A percentile compares a stretch with the other conserved stretches of the same genome.
phyloP scores from a whole-genome alignment of 2,329 filamentous ascomycete genomes.

The Aspergillus fijiensis region DNA sequence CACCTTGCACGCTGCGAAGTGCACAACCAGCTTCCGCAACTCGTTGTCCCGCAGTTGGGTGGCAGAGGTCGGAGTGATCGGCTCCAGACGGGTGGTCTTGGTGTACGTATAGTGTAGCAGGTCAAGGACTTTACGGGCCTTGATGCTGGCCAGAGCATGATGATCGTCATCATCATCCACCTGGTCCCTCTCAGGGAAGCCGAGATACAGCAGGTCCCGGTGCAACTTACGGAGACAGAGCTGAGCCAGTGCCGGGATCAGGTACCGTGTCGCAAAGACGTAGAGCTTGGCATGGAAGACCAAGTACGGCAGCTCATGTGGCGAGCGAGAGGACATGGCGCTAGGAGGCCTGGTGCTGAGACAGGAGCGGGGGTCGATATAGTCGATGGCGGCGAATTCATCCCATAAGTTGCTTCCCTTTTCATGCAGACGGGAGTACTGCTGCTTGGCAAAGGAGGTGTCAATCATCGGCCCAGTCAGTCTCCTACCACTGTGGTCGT shows the following conservation, averaged over 20 bases:
- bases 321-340: conserved; percentile 11
- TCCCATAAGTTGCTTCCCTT: conserved; percentile 40
- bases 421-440: conserved; percentile 29
- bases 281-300: conserved; percentile 47
- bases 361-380: conserved; percentile 28
- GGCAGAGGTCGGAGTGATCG: conserved; percentile 36
- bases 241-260: conserved; percentile 42
- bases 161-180: conserved; percentile 23
- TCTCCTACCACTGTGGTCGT: conserved; percentile 5
- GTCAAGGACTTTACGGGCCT: conserved; percentile 38
- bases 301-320: conserved; percentile 37
- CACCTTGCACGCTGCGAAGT: conserved; percentile 44
- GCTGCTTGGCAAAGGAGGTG: conserved; percentile 39
- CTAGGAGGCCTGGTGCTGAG: conserved; percentile 11
- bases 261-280: conserved; percentile 44
- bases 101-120: conserved; percentile 42
- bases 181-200: conserved; percentile 22
- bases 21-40: conserved; percentile 40
- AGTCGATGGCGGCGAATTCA: conserved; percentile 39
- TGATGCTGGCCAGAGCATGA: conserved; percentile 26
- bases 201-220: conserved; percentile 34
- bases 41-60: conserved; percentile 42
- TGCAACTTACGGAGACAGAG: conserved; percentile 44
- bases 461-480: conserved; percentile 28
- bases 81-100: conserved; percentile 42